A percentile compares a stretch with the other conserved stretches of the same genome.
Conservation (phyloP, 345 rosid species). For the Barbarea vulgaris region DNA sequence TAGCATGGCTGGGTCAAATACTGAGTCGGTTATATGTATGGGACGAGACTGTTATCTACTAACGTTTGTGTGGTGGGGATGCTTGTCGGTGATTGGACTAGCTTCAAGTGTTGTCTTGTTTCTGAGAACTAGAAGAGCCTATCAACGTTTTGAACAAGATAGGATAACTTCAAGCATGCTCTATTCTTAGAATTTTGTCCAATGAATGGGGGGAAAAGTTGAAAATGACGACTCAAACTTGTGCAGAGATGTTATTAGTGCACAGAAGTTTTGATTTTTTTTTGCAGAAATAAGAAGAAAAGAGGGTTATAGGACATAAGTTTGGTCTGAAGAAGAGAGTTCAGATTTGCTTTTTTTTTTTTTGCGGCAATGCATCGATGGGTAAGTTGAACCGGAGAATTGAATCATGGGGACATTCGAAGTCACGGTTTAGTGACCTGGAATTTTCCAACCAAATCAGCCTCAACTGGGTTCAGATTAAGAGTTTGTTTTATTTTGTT, state of each 20-base stretch:
- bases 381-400: neutral
- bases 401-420: neutral
- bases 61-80: slow-evolving; percentile 90
- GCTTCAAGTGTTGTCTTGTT: slow-evolving; percentile 64
- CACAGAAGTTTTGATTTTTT: slow-evolving; percentile 11
- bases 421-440: neutral
- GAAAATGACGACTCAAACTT: neutral
- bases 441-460: neutral
- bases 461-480: neutral
- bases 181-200: neutral
- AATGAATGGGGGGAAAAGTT: neutral
- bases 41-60: slow-evolving; percentile 77
- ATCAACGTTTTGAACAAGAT: slow-evolving; percentile 68
- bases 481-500: neutral
- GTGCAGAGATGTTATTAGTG: slow-evolving; percentile 6
- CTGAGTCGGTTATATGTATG: slow-evolving; percentile 56
- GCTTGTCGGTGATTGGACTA: slow-evolving; percentile 73
- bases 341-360: neutral
- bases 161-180: slow-evolving; percentile 45
- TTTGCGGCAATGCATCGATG: neutral
- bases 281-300: slow-evolving; percentile 19
- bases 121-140: slow-evolving; percentile 78
- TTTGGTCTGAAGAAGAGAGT: neutral
- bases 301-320: neutral
- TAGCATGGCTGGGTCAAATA: slow-evolving; percentile 34